Percentiles rank a stretch among this genome's conserved stretches.
Evolutionary conservation across 805 yeast genomes (phyloP).

Genomic region (Candida jianshihensis): DNA sequence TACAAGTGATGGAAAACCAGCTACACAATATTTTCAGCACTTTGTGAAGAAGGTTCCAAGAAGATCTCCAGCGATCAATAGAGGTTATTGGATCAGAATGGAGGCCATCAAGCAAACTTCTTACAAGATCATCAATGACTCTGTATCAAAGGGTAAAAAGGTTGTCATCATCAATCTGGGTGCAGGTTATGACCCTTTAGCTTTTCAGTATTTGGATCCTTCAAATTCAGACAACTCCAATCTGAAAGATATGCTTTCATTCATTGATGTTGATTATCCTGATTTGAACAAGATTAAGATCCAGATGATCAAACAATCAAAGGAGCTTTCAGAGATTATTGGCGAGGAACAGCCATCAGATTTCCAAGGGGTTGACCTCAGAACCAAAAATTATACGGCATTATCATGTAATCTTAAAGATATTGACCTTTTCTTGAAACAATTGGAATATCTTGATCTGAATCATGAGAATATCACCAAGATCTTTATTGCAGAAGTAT

Average conservation of each 20-base stretch:
- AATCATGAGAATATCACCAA: constrained; percentile 30
- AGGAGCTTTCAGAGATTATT: constrained; percentile 39
- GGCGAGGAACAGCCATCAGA: constrained; percentile 22
- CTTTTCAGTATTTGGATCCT: constrained; percentile 42
- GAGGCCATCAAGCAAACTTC: constrained; percentile 54
- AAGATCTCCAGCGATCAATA: constrained; percentile 72
- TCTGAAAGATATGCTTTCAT: constrained; percentile 31
- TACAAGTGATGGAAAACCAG: background rate
- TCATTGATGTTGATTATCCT: constrained; percentile 71
- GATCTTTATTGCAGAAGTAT: constrained; percentile 75
- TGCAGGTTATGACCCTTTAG: constrained; percentile 68
- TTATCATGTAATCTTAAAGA: constrained; percentile 65
- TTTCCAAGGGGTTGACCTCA: constrained; percentile 23
- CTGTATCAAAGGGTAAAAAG: constrained; percentile 16
- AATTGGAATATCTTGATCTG: constrained; percentile 13
- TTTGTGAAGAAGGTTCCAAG: constrained; percentile 63
- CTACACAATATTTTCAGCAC: constrained; percentile 47
- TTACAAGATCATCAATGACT: constrained; percentile 34
- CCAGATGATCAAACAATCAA: constrained; percentile 40
- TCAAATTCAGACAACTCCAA: constrained; percentile 21
- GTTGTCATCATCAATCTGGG: constrained; percentile 61
- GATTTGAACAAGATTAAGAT: constrained; percentile 55
- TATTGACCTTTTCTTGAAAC: constrained; percentile 27
- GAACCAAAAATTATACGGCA: constrained; percentile 43
- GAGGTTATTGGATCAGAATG: constrained; percentile 82